Base-by-base conservation (phyloP, 495 filamentous ascomycete species). In the Penicillium soppii region DNA sequence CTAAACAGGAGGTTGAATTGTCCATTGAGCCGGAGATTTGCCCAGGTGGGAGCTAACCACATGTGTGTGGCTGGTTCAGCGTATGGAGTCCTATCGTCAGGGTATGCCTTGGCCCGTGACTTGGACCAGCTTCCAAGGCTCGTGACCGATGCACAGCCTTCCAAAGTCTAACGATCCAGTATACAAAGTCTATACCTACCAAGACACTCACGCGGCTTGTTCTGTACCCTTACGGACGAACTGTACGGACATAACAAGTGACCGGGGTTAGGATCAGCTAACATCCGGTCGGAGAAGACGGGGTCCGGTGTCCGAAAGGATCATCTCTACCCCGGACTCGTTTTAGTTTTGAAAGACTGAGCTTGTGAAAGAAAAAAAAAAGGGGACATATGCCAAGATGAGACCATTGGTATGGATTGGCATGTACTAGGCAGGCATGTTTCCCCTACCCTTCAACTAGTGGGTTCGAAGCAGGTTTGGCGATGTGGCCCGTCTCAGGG, bases 211-310 rank as follows among this genome's bases (percentile, higher is more conserved):
- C n/a, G n/a, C n/a, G n/a, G n/a, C n/a, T n/a, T n/a, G n/a, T n/a
- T n/a, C n/a, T n/a, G n/a, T n/a, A n/a, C n/a, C n/a, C n/a, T n/a
- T n/a, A n/a, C n/a, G n/a, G n/a, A n/a, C n/a, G n/a, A n/a, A n/a
- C n/a, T 27, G 25, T 32, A 3, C 43, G 43, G 43, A 46, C 27
- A 35, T 46, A 46, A 22, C 13, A 29, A n/a, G 4, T 17, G n/a
- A n/a, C n/a, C 47, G 52, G 52, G 35, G 10, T 40, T 42, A 45
- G 35, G 43, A 9, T 42, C n/a, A 47, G 17, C 19, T 20, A 27
- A 32, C 45, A 57, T 61, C 56, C 59, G 51, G 42, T 56, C 52
- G 59, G 56, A 48, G 25, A 35, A 19, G 43, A 53, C 49, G 56
- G 38, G 41, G 50, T 56, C 59, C 59, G 59, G 56, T 15, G 33